Conservation (phyloP, 352 stramenopile genomes). For the Phytophthora sp. region DNA sequence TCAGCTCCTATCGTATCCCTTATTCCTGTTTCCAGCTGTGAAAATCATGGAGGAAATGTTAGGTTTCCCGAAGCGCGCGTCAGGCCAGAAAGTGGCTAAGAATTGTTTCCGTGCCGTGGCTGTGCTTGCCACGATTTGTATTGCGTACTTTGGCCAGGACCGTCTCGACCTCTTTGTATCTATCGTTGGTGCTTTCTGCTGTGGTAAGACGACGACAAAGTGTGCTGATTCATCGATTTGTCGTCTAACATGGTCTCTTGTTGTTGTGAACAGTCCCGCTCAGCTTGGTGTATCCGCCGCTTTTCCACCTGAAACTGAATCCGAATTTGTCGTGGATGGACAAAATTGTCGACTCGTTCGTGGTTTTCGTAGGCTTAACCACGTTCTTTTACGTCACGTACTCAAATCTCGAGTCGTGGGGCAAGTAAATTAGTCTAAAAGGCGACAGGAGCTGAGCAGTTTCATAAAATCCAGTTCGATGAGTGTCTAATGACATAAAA, state of each 20-base stretch:
- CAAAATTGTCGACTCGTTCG: conserved; percentile 64
- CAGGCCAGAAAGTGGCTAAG: conserved; percentile 73
- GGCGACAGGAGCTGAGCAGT: background rate
- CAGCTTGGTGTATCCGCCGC: conserved; percentile 81
- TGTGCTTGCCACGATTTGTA: conserved; percentile 66
- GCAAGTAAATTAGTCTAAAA: conserved; percentile 30
- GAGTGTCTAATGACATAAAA: background rate
- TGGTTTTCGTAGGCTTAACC: conserved; percentile 66
- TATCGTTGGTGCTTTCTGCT: conserved; percentile 84
- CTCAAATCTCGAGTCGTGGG: conserved; percentile 78
- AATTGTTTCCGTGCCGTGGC: conserved; percentile 73
- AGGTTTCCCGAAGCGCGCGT: conserved; percentile 68
- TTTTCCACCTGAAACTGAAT: conserved; percentile 82
- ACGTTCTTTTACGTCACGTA: conserved; percentile 88
- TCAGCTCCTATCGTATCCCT: conserved; percentile 78
- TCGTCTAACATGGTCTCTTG: conserved; percentile 14
- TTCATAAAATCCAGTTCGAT: background rate
- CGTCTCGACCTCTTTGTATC: conserved; percentile 85
- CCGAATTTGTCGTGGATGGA: conserved; percentile 49
- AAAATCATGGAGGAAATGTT: conserved; percentile 89
- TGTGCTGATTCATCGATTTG: background rate
- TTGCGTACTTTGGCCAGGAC: conserved; percentile 80
- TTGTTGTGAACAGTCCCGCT: conserved; percentile 55
- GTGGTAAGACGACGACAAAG: conserved; percentile 46
- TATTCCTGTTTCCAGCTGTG: conserved; percentile 82